phyloP scores from a whole-genome alignment of 2,329 filamentous ascomycete species.

The Helotiales sp. region DNA sequence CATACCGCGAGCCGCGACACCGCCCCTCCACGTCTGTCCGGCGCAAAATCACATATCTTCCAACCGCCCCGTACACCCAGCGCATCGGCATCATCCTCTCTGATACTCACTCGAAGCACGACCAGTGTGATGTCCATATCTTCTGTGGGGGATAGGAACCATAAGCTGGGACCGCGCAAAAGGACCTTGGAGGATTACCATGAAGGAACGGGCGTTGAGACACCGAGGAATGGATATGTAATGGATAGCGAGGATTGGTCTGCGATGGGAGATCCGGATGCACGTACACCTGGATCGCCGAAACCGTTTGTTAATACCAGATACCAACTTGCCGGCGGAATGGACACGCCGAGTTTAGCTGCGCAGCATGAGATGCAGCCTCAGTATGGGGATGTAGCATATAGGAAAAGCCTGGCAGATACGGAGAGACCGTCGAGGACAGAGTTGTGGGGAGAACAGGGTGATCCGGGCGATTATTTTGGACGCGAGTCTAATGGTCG shows the following conservation, averaged over 20 bases:
- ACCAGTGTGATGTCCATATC: constrained; percentile 27
- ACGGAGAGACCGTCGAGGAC: constrained; percentile 8
- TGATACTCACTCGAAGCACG: constrained; percentile 39
- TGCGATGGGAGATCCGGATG: constrained; percentile 13
- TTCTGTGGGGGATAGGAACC: constrained; percentile 17
- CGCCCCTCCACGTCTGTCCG: constrained; percentile 35
- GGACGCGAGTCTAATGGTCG: constrained; percentile 35
- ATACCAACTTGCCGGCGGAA: constrained; percentile 55
- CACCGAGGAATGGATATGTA: constrained; percentile 15
- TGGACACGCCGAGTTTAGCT: constrained; percentile 50
- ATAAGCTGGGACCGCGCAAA: constrained; percentile 22
- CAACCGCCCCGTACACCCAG: constrained; percentile 49
- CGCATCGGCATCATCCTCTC: constrained; percentile 43
- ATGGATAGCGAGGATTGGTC: constrained; percentile 15
- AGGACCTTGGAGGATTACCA: constrained; percentile 26
- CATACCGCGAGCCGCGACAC: constrained; percentile 27
- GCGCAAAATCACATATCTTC: constrained; percentile 48
- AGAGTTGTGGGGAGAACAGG: constrained; percentile 21
- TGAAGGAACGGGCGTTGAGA: constrained; percentile 13
- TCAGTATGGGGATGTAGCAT: constrained; percentile 47
- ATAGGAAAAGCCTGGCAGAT: constrained; percentile 40
- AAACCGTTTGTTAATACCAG: constrained; percentile 55
- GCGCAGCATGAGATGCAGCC: constrained; percentile 41
- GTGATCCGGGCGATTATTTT: constrained; percentile 22
- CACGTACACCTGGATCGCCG: constrained; percentile 41